These are phyloP conservation scores for Carallia brachiata DNA, from an alignment of 345 rosid species.

Conservation along the genomic window DNA sequence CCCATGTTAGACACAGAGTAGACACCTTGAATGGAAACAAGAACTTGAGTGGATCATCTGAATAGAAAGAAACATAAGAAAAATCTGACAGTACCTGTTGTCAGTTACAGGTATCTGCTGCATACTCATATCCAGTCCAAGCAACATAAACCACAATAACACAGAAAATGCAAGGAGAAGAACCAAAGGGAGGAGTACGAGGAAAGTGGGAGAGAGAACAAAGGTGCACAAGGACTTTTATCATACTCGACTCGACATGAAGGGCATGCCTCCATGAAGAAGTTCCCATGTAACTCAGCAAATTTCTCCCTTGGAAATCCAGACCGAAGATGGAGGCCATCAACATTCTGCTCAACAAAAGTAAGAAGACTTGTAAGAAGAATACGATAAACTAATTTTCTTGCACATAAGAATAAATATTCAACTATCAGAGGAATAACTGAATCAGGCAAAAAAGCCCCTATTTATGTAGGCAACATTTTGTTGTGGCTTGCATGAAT, in stretches of 20 bases:
- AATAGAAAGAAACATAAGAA: not conserved
- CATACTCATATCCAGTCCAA: not conserved
- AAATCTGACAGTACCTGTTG: not conserved
- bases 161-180: not conserved
- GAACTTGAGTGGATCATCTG: not conserved
- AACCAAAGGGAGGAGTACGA: not conserved
- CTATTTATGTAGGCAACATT: not conserved
- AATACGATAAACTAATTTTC: not conserved
- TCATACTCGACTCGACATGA: conserved; percentile 80
- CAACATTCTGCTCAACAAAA: conserved; percentile 60
- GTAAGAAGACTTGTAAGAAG: not conserved
- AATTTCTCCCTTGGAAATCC: conserved; percentile 98
- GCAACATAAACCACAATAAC: conserved; percentile 2
- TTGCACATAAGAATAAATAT: not conserved
- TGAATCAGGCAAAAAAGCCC: not conserved
- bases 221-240: not conserved
- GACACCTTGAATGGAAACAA: not conserved
- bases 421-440: not conserved
- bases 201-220: not conserved
- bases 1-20: not conserved
- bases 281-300: conserved; percentile 89
- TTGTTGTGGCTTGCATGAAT: not conserved
- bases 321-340: conserved; percentile 97
- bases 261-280: conserved; percentile 89
- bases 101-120: not conserved